These are phyloP conservation scores for Ophiostoma sp. DNA, from an alignment of 2,329 filamentous ascomycete species.

Conservation along the genomic window DNA sequence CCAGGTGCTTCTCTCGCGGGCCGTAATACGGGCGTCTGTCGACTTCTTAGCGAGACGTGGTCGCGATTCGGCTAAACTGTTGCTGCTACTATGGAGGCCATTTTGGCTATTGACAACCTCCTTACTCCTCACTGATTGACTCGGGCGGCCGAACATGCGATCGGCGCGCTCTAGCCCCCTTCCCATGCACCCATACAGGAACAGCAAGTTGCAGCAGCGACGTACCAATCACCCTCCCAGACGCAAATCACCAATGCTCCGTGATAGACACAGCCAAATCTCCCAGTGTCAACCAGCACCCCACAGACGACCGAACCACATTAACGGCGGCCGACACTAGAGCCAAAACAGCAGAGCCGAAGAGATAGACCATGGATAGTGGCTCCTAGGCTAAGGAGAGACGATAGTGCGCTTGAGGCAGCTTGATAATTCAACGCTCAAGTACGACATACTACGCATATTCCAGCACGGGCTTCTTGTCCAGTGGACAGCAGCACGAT, in stretches of 20 bases:
- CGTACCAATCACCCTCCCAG: too few species aligned
- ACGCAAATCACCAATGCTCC: background rate
- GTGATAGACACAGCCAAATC: conserved; percentile 7
- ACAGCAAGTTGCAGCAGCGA: background rate
- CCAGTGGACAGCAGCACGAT: background rate
- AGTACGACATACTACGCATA: background rate
- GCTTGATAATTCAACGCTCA: too few species aligned
- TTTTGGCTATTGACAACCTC: too few species aligned
- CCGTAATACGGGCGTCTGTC: too few species aligned
- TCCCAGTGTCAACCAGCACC: background rate
- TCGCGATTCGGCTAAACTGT: too few species aligned
- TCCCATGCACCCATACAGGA: background rate
- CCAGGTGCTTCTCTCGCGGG: background rate
- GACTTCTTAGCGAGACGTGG: too few species aligned
- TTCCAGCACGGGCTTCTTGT: background rate
- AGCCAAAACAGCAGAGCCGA: conserved; percentile 11
- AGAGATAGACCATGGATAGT: background rate
- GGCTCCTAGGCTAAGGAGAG: too few species aligned
- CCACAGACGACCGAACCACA: conserved; percentile 9
- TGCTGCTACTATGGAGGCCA: too few species aligned
- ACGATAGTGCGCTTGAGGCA: too few species aligned
- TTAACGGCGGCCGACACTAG: conserved; percentile 4
- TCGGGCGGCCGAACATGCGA: too few species aligned
- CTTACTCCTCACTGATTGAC: too few species aligned
- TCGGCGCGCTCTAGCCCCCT: too few species aligned